Conservation (phyloP, 805 yeast genomes). For the Hermanozyma aechmeae region DNA sequence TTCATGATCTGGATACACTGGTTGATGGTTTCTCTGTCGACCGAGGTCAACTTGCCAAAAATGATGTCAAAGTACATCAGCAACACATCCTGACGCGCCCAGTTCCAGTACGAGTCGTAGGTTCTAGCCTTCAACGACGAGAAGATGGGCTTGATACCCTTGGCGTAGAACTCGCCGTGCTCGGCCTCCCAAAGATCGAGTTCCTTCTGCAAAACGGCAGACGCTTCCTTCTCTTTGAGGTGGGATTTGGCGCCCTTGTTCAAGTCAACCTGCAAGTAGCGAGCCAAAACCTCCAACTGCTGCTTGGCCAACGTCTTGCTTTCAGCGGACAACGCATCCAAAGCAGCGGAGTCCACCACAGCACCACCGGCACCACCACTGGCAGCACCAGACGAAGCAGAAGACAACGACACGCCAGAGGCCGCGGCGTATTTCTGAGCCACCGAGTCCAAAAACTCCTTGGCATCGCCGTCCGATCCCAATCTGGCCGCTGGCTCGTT, state of each 20-base stretch:
- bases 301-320: constrained; percentile 63
- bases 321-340: constrained; percentile 71
- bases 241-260: constrained; percentile 83
- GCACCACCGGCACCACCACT: constrained; percentile 69
- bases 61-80: constrained; percentile 92
- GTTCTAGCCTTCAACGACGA: constrained; percentile 89
- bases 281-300: constrained; percentile 84
- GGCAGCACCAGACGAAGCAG: constrained; percentile 45
- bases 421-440: constrained; percentile 80
- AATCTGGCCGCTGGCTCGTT: constrained; percentile 89
- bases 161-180: constrained; percentile 87
- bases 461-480: constrained; percentile 81
- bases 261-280: constrained; percentile 87
- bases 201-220: constrained; percentile 75
- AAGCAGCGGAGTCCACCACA: constrained; percentile 89
- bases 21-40: constrained; percentile 74
- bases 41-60: constrained; percentile 82
- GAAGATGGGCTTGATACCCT: constrained; percentile 85
- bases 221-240: constrained; percentile 69
- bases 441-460: constrained; percentile 71
- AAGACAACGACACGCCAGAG: constrained; percentile 68
- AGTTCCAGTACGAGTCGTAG: constrained; percentile 98
- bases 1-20: constrained; percentile 95
- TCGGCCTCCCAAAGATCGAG: constrained; percentile 80
- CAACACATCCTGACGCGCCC: constrained; percentile 97